Evolutionary conservation across 139 green algal species (phyloP).

Genomic region (Closterium sp.): DNA sequence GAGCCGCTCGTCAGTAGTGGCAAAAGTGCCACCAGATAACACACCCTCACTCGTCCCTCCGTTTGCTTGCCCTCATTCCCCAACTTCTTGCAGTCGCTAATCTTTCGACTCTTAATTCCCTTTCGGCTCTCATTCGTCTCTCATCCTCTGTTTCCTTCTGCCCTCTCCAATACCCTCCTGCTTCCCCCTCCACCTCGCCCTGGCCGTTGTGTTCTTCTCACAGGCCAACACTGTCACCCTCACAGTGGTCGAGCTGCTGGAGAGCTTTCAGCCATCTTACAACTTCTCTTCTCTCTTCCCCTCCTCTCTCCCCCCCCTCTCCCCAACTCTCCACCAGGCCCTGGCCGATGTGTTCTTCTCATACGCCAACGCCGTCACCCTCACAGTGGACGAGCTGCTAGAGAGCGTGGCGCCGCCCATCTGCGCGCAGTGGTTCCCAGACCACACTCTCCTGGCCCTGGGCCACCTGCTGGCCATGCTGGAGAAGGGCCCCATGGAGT

Average conservation of each 20-base stretch:
- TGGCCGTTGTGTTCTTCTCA: too few species aligned
- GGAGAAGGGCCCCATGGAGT: conserved; percentile 44
- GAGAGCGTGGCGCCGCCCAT: conserved; percentile 17
- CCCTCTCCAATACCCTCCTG: background rate
- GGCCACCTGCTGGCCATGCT: conserved; percentile 40
- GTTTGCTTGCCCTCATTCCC: too few species aligned
- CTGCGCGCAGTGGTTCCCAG: conserved; percentile 41
- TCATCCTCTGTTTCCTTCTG: background rate
- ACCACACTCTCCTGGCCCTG: conserved; percentile 26
- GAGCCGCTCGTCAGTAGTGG: too few species aligned
- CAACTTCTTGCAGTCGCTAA: too few species aligned
- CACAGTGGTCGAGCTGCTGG: too few species aligned
- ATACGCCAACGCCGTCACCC: conserved; percentile 27
- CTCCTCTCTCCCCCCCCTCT: background rate
- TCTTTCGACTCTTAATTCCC: too few species aligned
- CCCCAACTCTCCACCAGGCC: background rate
- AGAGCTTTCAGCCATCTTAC: background rate
- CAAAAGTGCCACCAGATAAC: too few species aligned
- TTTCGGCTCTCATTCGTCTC: background rate
- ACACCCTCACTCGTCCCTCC: too few species aligned
- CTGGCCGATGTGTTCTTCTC: conserved; percentile 32
- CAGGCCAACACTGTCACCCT: too few species aligned
- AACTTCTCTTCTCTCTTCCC: background rate
- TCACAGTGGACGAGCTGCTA: conserved; percentile 36
- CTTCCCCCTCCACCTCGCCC: too few species aligned